These are phyloP conservation scores for Fusarium lateritium DNA, from an alignment of 2,329 filamentous ascomycete species.

Conservation along the genomic window DNA sequence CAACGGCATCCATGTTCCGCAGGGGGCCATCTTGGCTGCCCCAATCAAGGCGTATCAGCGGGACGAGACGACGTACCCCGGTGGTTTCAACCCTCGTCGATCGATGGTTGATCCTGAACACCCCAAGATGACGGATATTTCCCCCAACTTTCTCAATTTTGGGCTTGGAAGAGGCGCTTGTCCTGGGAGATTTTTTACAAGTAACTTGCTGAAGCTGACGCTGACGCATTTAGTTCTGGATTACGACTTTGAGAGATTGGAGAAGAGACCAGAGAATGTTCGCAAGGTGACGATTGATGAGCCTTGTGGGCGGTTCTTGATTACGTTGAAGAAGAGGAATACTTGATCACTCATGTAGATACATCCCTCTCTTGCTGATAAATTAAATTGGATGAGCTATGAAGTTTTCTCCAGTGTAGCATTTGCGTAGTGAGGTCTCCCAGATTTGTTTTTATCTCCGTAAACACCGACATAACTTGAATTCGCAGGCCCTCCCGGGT, in stretches of 20 bases:
- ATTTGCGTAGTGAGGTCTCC: too few species aligned
- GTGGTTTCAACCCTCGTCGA: conserved; percentile 30
- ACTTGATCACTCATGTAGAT: not conserved
- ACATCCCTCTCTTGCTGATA: too few species aligned
- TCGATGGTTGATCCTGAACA: conserved; percentile 21
- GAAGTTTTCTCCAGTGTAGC: too few species aligned
- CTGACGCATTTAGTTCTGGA: conserved; percentile 24
- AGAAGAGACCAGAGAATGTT: conserved; percentile 24
- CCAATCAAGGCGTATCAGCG: conserved; percentile 38
- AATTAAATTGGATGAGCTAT: too few species aligned
- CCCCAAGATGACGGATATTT: conserved; percentile 34
- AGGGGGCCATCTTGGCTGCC: conserved; percentile 33
- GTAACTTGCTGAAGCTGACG: conserved; percentile 33
- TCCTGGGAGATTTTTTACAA: conserved; percentile 30
- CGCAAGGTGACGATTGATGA: conserved; percentile 32
- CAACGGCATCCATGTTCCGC: conserved; percentile 35
- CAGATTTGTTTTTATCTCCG: too few species aligned
- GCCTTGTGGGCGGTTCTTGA: conserved; percentile 21
- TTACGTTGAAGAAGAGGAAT: conserved; percentile 25
- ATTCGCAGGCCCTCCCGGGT: too few species aligned
- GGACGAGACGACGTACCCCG: conserved; percentile 27
- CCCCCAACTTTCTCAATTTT: conserved; percentile 31
- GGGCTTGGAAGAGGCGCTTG: conserved; percentile 25
- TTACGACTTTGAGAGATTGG: conserved; percentile 27
- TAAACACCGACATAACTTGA: too few species aligned